Conservation (phyloP, 2,329 filamentous ascomycete genomes). For the Phaeosphaeria sp. region DNA sequence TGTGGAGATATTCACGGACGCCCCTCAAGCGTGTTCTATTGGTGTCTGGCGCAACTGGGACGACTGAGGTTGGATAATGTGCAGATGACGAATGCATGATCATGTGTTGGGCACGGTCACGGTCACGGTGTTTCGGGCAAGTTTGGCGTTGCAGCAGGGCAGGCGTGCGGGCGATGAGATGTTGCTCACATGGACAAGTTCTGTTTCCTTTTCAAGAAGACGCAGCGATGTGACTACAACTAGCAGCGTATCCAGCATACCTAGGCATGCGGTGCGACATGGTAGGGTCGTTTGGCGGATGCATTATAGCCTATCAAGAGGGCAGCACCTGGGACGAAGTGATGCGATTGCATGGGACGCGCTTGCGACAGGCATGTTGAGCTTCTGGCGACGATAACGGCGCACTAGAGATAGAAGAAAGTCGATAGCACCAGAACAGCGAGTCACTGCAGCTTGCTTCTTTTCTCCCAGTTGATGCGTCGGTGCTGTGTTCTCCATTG, state of each 20-base stretch:
- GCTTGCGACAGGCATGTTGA: conserved; percentile 22
- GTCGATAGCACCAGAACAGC: conserved; percentile 4
- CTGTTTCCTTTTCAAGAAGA: background rate
- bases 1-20: conserved; percentile 57
- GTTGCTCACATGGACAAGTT: conserved; percentile 1
- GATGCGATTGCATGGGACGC: conserved; percentile 29
- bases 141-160: background rate
- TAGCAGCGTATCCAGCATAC: background rate
- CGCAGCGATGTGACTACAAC: background rate
- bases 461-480: background rate
- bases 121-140: conserved; percentile 2
- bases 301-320: conserved; percentile 34
- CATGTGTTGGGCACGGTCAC: conserved; percentile 1
- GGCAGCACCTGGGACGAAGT: conserved; percentile 21
- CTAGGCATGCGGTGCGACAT: conserved; percentile 14
- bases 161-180: background rate
- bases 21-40: conserved; percentile 51
- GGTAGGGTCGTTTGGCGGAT: conserved; percentile 17
- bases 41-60: conserved; percentile 57
- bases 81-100: background rate
- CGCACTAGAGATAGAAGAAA: conserved; percentile 24
- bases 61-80: conserved; percentile 26
- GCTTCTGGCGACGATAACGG: conserved; percentile 14
- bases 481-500: conserved; percentile 21
- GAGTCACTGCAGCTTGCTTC: conserved; percentile 4